A percentile compares a stretch with the other conserved stretches of the same genome.
These are phyloP conservation scores for Cicer chorassanicum DNA, from an alignment of 306 rosid genomes.

Conservation along the genomic window DNA sequence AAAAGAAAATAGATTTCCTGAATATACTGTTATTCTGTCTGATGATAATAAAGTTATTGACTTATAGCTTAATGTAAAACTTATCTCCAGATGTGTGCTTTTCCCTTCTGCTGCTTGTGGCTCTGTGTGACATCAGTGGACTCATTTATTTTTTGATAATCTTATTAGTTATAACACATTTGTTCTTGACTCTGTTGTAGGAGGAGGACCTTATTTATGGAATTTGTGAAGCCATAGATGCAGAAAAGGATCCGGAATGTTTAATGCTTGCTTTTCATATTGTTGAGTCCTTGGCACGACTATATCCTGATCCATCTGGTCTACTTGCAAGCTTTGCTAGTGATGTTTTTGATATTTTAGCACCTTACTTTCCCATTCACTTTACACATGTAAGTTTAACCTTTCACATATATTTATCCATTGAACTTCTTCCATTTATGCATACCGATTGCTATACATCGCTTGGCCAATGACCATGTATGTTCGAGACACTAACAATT, in stretches of 20 bases:
- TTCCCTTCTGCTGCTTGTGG: constrained; percentile 9
- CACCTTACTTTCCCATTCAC: constrained; percentile 93
- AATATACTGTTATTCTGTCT: constrained; percentile 19
- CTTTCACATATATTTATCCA: constrained; percentile 22
- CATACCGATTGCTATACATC: constrained; percentile 28
- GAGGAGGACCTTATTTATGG: constrained; percentile 77
- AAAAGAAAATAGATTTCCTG: constrained; percentile 17
- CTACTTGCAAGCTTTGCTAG: constrained; percentile 65
- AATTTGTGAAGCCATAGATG: constrained; percentile 84
- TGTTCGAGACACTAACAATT: constrained; percentile 24
- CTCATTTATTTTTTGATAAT: constrained; percentile 7
- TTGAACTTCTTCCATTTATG: constrained; percentile 35
- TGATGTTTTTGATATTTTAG: constrained; percentile 79
- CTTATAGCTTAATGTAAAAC: not conserved
- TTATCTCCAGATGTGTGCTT: constrained; percentile 14
- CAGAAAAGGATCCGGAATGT: constrained; percentile 95
- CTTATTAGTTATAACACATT: not conserved
- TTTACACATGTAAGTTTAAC: constrained; percentile 86
- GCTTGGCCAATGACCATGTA: constrained; percentile 25
- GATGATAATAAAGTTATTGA: constrained; percentile 9
- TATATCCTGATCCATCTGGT: constrained; percentile 80
- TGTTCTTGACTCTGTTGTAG: constrained; percentile 56
- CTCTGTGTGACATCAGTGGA: not conserved
- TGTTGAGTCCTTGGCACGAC: constrained; percentile 63
- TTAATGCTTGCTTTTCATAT: constrained; percentile 71